These are phyloP conservation scores for Avena atlantica DNA, from an alignment of 176 grass and related monocot species.

Conservation along the genomic window DNA sequence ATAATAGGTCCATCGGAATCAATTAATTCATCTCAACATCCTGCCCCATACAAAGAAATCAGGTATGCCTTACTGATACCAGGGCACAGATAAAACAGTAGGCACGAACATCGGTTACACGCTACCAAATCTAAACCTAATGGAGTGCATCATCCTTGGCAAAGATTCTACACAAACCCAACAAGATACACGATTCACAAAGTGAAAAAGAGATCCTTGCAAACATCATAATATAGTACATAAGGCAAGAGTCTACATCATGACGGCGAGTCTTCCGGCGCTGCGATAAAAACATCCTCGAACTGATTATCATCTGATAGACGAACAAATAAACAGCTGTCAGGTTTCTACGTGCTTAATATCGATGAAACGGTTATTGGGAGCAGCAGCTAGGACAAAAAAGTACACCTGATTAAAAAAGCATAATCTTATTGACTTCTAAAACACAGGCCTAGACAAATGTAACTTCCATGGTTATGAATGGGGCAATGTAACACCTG, in stretches of 20 bases:
- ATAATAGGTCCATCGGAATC: neutral
- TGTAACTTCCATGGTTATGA: neutral
- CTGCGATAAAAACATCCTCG: conserved; percentile 60
- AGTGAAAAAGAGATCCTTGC: neutral
- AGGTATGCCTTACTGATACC: neutral
- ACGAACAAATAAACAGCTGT: conserved; percentile 20
- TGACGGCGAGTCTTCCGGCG: conserved; percentile 52
- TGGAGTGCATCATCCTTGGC: neutral
- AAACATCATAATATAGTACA: neutral
- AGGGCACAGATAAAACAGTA: neutral
- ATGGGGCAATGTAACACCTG: neutral
- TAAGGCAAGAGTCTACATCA: neutral
- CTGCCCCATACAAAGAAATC: neutral
- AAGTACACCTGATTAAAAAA: neutral
- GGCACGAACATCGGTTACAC: conserved; percentile 7
- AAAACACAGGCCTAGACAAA: neutral
- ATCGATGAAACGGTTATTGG: neutral
- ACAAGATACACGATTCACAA: neutral
- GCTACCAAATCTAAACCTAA: conserved; percentile 8
- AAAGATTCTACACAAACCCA: neutral
- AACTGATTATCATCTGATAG: conserved; percentile 66
- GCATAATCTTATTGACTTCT: neutral
- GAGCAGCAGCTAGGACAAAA: neutral
- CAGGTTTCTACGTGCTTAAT: neutral
- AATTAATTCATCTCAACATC: conserved; percentile 14